Base-by-base conservation (phyloP, 768 basidiomycete species). In the Trametes maxima region DNA sequence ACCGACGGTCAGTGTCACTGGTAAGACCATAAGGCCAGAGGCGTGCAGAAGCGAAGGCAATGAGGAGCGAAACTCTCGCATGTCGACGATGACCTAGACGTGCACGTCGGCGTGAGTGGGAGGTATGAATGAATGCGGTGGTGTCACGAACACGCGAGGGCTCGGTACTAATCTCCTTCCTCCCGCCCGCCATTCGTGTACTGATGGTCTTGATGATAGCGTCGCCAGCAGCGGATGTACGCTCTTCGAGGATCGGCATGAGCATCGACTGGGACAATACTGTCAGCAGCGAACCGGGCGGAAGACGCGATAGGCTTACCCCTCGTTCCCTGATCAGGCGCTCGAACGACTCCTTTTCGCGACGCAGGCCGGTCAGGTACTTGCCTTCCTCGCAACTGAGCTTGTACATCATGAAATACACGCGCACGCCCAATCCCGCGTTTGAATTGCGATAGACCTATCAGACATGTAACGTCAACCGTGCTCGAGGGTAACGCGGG, bases 361-460 rank as follows among this genome's bases (percentile, higher is more conserved):
- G 85, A 49, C 94, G 79, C 33, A 98, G 83, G 2, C 87, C 90
- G 28, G 91, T 89, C 33, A 99, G 82, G 73, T 97, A 99, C 72
- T 92, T 92, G 73, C 96, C 94, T 68, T 99, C 97, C 73, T 99
- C 97, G 64, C 90, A 90, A 49, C 93, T 95, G 68, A 91, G 85
- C 57, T 86, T 82, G 74, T 98, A 98, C n/a, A 94, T 78, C 90
- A 97, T 90, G 72, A 98, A 95, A 74, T 98, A 98, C 2, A 98
- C 90, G 14, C 95, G 80, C 0, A 98, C 86, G 0, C 82, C 88
- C 6, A 96, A 74, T 0, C 92, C 92, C 0, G 93, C 89, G 74
- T 89, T 87, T 3, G 89, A 85, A 58, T 87, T 90, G 67, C 90
- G 86, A 72, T 96, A 98, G 0, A 94, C 90, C 94, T 95, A 8